Evolutionary conservation across 768 basidiomycete genomes (phyloP).

Genomic region (Phanerochaete carnosa): DNA sequence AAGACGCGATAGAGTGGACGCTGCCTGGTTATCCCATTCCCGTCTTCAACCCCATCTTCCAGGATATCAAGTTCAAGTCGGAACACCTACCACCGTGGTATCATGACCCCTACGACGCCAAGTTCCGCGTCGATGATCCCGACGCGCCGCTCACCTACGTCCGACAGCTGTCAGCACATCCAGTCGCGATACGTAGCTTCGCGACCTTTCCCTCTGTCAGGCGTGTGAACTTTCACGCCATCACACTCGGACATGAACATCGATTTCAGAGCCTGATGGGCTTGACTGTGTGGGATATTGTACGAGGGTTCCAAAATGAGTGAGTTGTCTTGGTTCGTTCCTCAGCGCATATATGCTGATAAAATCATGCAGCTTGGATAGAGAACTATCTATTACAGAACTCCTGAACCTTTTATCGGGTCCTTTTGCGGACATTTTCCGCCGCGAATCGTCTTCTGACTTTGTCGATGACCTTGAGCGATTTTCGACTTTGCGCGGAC

Average conservation of each 20-base stretch:
- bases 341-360: neutral
- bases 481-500: slow-evolving; percentile 11
- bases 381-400: slow-evolving; percentile 1
- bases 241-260: neutral
- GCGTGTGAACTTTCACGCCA: neutral
- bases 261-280: neutral
- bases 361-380: slow-evolving; percentile 4
- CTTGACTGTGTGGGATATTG: slow-evolving; percentile 11
- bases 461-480: slow-evolving; percentile 7
- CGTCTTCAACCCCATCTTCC: slow-evolving; percentile 8
- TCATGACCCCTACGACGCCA: neutral
- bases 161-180: slow-evolving; percentile 1
- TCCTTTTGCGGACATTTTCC: slow-evolving; percentile 6
- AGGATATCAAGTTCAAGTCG: slow-evolving; percentile 2
- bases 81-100: slow-evolving; percentile 1
- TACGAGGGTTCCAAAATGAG: slow-evolving; percentile 5
- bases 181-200: slow-evolving; percentile 10
- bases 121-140: neutral
- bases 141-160: neutral
- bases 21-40: neutral
- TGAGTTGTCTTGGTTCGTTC: neutral
- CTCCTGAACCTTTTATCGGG: slow-evolving; percentile 2
- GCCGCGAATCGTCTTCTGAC: neutral
- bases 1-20: slow-evolving; percentile 1
- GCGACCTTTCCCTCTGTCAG: slow-evolving; percentile 12